Evolutionary conservation across 257 asterid species (phyloP).

Genomic region (Coffea eugenioides): DNA sequence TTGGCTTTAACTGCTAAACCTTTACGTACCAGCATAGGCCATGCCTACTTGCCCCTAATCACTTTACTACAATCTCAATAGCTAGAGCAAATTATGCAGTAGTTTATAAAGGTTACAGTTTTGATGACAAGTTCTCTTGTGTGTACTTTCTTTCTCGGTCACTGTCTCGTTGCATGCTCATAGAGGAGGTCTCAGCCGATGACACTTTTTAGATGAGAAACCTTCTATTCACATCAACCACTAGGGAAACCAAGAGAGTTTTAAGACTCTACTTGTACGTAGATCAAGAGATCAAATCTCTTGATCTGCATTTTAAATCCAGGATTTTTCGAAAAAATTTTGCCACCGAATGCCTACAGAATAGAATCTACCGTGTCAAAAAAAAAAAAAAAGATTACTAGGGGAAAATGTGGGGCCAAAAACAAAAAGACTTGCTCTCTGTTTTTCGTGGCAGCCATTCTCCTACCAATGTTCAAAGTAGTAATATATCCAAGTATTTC

Average conservation of each 20-base stretch:
- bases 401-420: no score
- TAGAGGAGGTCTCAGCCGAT: neutral
- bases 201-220: neutral
- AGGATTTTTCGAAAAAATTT: no score
- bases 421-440: no score
- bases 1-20: conserved; percentile 16
- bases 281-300: no score
- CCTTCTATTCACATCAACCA: neutral
- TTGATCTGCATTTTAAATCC: no score
- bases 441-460: no score
- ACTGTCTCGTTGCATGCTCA: neutral
- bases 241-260: no score
- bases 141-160: neutral
- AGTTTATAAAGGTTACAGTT: neutral
- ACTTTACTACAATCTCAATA: neutral
- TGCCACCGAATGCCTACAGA: no score
- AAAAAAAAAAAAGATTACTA: no score
- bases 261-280: no score
- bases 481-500: neutral
- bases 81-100: neutral
- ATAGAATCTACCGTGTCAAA: no score
- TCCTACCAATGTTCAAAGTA: no score
- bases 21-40: conserved; percentile 16
- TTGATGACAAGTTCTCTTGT: neutral
- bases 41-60: neutral